phyloP scores from a whole-genome alignment of 2,329 filamentous ascomycete genomes.

The Tolypocladium amazonense region DNA sequence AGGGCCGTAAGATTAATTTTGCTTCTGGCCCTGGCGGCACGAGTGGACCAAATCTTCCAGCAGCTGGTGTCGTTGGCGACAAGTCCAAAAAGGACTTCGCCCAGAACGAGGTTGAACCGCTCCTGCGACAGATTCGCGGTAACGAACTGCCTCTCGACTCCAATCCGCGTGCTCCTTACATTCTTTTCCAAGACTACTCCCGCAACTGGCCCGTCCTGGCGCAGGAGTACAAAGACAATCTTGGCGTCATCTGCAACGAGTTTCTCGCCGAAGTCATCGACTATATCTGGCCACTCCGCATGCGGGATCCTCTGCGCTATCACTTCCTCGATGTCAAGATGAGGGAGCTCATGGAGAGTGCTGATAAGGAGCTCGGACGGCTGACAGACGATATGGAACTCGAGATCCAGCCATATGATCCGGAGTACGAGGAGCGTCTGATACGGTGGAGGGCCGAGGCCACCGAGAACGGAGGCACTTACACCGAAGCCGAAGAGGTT shows the following conservation, averaged over 20 bases:
- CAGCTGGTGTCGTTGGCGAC: conserved; percentile 20
- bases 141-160: conserved; percentile 42
- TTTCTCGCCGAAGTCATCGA: conserved; percentile 41
- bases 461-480: conserved; percentile 32
- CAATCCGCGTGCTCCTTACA: conserved; percentile 41
- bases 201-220: conserved; percentile 41
- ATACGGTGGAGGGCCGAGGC: conserved; percentile 33
- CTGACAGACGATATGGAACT: conserved; percentile 40
- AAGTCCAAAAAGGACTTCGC: conserved; percentile 37
- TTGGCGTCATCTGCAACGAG: conserved; percentile 42
- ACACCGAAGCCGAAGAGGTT: conserved; percentile 41
- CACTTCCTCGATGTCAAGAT: conserved; percentile 40
- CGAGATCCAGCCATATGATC: conserved; percentile 42
- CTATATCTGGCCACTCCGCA: conserved; percentile 37
- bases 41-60: conserved; percentile 13
- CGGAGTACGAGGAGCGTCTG: conserved; percentile 41
- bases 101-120: conserved; percentile 34
- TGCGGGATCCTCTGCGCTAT: conserved; percentile 38
- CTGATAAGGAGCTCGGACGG: conserved; percentile 33
- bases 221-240: conserved; percentile 43
- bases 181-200: conserved; percentile 42
- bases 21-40: conserved; percentile 10
- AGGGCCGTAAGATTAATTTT: conserved; percentile 39
- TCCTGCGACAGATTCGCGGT: conserved; percentile 38
- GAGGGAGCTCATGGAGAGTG: conserved; percentile 33